phyloP scores from a whole-genome alignment of 768 basidiomycete genomes.

The Trametes gibbosa region DNA sequence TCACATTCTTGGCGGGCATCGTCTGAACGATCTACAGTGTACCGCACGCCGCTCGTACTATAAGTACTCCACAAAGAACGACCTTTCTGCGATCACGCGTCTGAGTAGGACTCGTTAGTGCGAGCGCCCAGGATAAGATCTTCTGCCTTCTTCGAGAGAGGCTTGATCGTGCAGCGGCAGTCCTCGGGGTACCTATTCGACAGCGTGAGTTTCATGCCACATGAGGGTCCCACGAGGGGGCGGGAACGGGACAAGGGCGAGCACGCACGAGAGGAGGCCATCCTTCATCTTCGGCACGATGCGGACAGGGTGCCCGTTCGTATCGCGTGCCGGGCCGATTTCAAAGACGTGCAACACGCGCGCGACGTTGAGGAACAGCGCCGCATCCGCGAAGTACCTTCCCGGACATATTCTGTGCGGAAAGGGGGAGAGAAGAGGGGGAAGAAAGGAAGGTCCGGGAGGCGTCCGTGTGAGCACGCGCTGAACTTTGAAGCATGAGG shows the following conservation, averaged over 20 bases:
- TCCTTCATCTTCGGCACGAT: constrained; percentile 2
- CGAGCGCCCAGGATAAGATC: neutral
- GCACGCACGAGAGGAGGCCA: constrained; percentile 3
- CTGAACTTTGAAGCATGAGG: neutral
- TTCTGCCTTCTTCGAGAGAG: neutral
- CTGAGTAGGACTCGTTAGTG: neutral
- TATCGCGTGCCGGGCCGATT: constrained; percentile 11
- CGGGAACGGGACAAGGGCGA: no score
- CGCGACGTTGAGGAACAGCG: constrained; percentile 19
- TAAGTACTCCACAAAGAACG: neutral
- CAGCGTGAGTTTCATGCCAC: neutral
- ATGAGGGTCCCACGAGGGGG: no score
- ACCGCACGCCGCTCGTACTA: no score
- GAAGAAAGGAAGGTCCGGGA: no score
- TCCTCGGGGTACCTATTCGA: constrained; percentile 3
- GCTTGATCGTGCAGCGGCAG: constrained; percentile 7
- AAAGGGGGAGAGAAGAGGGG: neutral
- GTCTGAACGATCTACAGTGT: neutral
- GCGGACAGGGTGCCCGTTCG: constrained; percentile 4
- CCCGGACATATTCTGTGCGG: constrained; percentile 19
- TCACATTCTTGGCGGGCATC: neutral
- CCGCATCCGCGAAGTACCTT: constrained; percentile 10
- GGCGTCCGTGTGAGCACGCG: neutral
- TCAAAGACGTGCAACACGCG: constrained; percentile 19
- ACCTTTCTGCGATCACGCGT: neutral